Percentiles rank a stretch among this genome's conserved stretches.
Evolutionary conservation across 2,329 filamentous ascomycete species (phyloP).

Genomic region (Penicillium capsulatum): DNA sequence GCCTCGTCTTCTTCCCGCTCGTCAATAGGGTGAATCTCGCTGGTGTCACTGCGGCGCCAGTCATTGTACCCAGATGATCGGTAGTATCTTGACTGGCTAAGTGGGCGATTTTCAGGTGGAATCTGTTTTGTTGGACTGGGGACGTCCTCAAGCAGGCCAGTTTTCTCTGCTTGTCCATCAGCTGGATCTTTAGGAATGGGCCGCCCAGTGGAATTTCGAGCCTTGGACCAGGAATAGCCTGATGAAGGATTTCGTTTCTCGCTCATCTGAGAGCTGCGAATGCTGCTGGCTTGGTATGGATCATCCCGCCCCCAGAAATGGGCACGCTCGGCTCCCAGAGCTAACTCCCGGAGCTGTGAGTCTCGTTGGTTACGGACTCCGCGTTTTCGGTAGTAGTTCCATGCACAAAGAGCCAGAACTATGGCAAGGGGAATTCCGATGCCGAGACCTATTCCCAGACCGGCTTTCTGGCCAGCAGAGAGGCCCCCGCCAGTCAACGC

Average conservation of each 20-base stretch:
- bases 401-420: slow-evolving; percentile 45
- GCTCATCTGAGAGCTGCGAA: slow-evolving; percentile 28
- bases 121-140: slow-evolving; percentile 39
- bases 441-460: slow-evolving; percentile 62
- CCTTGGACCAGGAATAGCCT: slow-evolving; percentile 30
- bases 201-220: slow-evolving; percentile 17
- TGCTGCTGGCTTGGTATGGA: slow-evolving; percentile 38
- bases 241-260: slow-evolving; percentile 14
- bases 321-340: slow-evolving; percentile 48
- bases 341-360: slow-evolving; percentile 52
- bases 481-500: slow-evolving; percentile 20
- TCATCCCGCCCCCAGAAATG: slow-evolving; percentile 39
- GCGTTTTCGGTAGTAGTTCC: slow-evolving; percentile 51
- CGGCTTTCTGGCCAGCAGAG: slow-evolving; percentile 47
- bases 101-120: slow-evolving; percentile 24
- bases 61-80: slow-evolving; percentile 48
- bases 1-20: slow-evolving; percentile 58
- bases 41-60: slow-evolving; percentile 47
- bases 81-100: slow-evolving; percentile 38
- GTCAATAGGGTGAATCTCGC: slow-evolving; percentile 60
- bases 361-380: slow-evolving; percentile 46
- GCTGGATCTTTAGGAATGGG: slow-evolving; percentile 27
- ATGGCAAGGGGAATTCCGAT: slow-evolving; percentile 56
- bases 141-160: slow-evolving; percentile 40
- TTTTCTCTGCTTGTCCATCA: slow-evolving; percentile 38